Base-by-base conservation (phyloP, 768 basidiomycete species). In the Candolleomyces eurysporus region DNA sequence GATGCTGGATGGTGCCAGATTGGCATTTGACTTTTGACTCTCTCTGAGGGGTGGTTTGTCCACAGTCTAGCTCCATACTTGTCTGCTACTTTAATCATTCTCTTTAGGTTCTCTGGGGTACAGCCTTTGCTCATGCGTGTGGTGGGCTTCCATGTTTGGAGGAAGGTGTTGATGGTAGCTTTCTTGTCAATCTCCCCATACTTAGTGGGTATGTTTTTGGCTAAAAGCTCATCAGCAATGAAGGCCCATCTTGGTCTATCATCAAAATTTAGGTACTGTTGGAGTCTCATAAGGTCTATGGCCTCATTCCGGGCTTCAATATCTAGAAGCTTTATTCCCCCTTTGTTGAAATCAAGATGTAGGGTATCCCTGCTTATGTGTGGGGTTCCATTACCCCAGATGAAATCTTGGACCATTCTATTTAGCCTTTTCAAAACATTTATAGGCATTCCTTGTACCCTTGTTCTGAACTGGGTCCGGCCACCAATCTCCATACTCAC, bases 301-400 rank as follows among this genome's bases (percentile, higher is more conserved):
- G 70, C 69, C 36, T 71, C 57, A 7, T 70, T 71, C n/a, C 71
- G 48, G 0, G 64, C 58, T 26, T 55, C 16, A 0, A 75, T 50
- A 50, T 75, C 66, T 1, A 71, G 63, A 0, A 72, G 32, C 6
- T 50, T 59, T 9, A 61, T 31, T 0, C 72, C 72, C 4, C 74
- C 74, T 17, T 59, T 36, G 0, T 63, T 62, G 0, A 62, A 54
- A 0, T 67, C 36, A 59, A 62, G 61, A 4, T 56, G 52, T 1
- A 72, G 59, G 0, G 58, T 64, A 9, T 68, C 48, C 36, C 54
- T 36, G 49, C 61, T 63, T 31, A 57, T 39, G 4, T n/a, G 14
- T 22, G 55, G 55, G 5, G 31, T 11, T 19, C 22, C n/a, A 5
- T 39, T 39, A 8, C 19, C 32, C 55, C 55, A 57, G 39, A 57